Evolutionary conservation across 73 alveolate species (phyloP).

Genomic region (Paraurostyla sp.): DNA sequence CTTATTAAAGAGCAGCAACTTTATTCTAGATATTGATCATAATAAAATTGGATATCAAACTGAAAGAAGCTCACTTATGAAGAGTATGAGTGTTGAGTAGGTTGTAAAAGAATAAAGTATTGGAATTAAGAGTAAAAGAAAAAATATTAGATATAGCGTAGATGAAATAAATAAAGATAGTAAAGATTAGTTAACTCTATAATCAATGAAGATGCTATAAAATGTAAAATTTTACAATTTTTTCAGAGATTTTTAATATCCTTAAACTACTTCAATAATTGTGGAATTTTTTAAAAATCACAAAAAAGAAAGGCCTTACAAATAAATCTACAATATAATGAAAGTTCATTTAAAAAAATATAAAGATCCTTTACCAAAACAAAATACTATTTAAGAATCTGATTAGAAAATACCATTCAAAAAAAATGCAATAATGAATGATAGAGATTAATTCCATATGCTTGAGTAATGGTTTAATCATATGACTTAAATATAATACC

Average conservation of each 20-base stretch:
- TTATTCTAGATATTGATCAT: no score
- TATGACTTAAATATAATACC: conserved; percentile 6
- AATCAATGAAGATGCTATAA: conserved; percentile 9
- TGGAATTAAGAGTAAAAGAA: no score
- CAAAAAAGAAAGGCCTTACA: background rate
- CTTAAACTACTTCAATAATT: background rate
- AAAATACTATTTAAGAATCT: background rate
- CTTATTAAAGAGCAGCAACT: no score
- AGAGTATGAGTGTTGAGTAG: no score
- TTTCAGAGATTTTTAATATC: conserved; percentile 25
- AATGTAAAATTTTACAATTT: conserved; percentile 19
- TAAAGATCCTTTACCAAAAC: background rate
- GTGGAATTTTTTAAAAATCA: background rate
- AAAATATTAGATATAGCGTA: background rate
- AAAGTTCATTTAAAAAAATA: background rate
- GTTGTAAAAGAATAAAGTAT: no score
- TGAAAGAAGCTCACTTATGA: no score
- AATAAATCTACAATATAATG: conserved; percentile 8
- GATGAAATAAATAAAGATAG: background rate
- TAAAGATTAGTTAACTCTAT: background rate
- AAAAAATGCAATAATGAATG: conserved; percentile 34
- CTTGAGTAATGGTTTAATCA: conserved; percentile 24
- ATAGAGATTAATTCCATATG: background rate
- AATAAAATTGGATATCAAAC: no score
- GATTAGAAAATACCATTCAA: background rate